A percentile compares a stretch with the other conserved stretches of the same genome.
Conservation (phyloP, 2,329 filamentous ascomycete genomes). For the Beauveria caledonica region DNA sequence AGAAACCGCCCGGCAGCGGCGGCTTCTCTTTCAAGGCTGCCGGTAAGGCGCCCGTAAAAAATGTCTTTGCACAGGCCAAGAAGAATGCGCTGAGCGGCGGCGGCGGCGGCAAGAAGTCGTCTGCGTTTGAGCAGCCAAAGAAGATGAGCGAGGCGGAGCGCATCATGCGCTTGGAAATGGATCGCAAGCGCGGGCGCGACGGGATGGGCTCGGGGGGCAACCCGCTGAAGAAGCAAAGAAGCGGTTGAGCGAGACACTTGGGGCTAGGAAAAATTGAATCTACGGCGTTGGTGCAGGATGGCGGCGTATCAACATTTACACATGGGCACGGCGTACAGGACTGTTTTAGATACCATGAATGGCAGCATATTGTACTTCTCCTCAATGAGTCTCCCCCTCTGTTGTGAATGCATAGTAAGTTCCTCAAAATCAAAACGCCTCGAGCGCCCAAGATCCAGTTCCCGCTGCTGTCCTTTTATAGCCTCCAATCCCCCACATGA, state of each 20-base stretch:
- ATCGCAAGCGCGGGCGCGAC: constrained; percentile 55
- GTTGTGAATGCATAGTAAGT: not conserved
- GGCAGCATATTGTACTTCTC: constrained; percentile 11
- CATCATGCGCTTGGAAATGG: constrained; percentile 82
- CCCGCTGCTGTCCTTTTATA: not conserved
- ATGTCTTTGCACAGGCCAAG: constrained; percentile 60
- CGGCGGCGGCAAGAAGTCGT: constrained; percentile 53
- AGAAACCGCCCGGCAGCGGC: constrained; percentile 23
- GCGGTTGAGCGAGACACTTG: constrained; percentile 12
- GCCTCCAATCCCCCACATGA: not conserved
- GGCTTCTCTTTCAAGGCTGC: constrained; percentile 56
- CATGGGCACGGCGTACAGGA: not conserved
- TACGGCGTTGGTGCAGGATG: not conserved
- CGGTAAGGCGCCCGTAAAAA: constrained; percentile 61
- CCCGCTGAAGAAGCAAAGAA: constrained; percentile 43
- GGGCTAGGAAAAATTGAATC: not conserved
- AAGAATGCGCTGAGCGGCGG: constrained; percentile 59
- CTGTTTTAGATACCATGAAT: constrained; percentile 23
- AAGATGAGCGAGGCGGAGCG: constrained; percentile 83
- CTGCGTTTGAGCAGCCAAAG: constrained; percentile 55
- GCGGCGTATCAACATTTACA: not conserved
- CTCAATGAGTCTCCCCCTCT: not conserved
- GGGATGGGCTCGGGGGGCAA: constrained; percentile 34
- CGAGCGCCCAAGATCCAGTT: not conserved
- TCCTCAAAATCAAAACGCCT: constrained; percentile 2